Percentiles rank a stretch among this genome's conserved stretches.
Evolutionary conservation across 306 rosid genomes (phyloP).

Genomic region (Senna siamea): DNA sequence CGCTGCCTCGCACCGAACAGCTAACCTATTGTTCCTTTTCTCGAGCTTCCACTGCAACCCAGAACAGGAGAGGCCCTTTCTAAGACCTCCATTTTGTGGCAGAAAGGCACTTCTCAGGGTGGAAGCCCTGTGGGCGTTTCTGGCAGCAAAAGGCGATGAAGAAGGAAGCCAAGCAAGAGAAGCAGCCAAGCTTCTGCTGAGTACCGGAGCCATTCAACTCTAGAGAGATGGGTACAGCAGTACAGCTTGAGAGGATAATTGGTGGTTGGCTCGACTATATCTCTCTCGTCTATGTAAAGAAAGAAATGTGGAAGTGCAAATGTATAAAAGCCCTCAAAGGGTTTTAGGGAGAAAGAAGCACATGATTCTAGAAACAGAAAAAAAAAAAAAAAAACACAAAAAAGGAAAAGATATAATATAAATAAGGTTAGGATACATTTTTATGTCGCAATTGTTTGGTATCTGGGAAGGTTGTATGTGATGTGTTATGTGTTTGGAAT

Average conservation of each 20-base stretch:
- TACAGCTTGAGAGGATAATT: background rate
- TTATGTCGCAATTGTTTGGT: too few relatives aligned
- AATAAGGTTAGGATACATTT: too few relatives aligned
- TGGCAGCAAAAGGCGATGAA: slow-evolving; percentile 45
- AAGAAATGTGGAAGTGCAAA: background rate
- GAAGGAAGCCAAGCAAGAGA: slow-evolving; percentile 67
- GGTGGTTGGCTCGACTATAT: background rate
- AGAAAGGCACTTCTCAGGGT: slow-evolving; percentile 56
- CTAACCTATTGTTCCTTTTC: slow-evolving; percentile 38
- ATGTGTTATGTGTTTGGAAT: too few relatives aligned
- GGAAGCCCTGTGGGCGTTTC: slow-evolving; percentile 42
- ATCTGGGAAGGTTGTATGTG: too few relatives aligned
- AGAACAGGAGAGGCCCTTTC: slow-evolving; percentile 41
- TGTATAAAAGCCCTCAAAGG: background rate
- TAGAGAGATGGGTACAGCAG: too few relatives aligned
- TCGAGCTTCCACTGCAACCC: slow-evolving; percentile 51
- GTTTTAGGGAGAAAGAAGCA: background rate
- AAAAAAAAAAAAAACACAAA: too few relatives aligned
- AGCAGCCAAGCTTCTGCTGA: slow-evolving; percentile 61
- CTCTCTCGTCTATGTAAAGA: background rate
- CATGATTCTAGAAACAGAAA: background rate
- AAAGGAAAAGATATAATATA: too few relatives aligned
- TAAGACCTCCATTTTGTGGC: slow-evolving; percentile 52
- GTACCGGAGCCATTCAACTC: slow-evolving; percentile 65
- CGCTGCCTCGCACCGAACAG: slow-evolving; percentile 79